Evolutionary conservation across 768 basidiomycete genomes (phyloP), one percentile per base, ranked within the genome.

Genomic region (Thelephora aurantiotincta): DNA sequence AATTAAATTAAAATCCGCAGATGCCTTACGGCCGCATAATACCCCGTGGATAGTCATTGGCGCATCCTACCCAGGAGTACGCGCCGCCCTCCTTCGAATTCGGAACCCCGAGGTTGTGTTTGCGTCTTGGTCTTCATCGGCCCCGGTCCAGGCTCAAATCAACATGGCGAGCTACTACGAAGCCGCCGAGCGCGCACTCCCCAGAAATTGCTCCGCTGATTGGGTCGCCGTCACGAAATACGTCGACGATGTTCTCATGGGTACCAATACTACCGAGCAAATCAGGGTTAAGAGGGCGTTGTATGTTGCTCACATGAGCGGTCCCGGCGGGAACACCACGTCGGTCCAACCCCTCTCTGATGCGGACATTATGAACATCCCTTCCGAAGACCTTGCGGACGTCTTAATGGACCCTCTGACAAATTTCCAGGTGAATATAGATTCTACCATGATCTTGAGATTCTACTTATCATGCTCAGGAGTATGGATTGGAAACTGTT

Each of bases 111-210:
- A 65, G 26, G 65, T 61, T 2, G 67, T 73, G 13, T 71, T 65
- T 50, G 71, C 72, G 1, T 56, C 67, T 13, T 74, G 71, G 72
- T 70, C 69, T 6, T 71, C 69, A 1, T 72, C 71, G 1, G 71
- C 71, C 11, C 71, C 70, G 2, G 71, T 74, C 0, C 63, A 74
- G 44, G 69, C 72, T 1, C 67, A 74, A 51, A 62, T 73, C 20
- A 70, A 74, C 52, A 73, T 74, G 71, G 51, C 67, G 13, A 65
- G 67, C 37, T 74, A 73, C 57, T 74, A 74, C 54, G 68, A 68
- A 48, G 70, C 70, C 0, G 71, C 70, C 1, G 71, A 73, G 49
- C 64, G 71, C 26, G 71, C 69, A 49, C 58, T 73, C 18, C 70
- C 70, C 0, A 61, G 70, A 14, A 74, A 74, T 52, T 74, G 71